Percentiles rank a stretch among this genome's conserved stretches.
These are phyloP conservation scores for Obelidium mucronatum DNA, from an alignment of 192 early-diverging fungal species.

Conservation along the genomic window DNA sequence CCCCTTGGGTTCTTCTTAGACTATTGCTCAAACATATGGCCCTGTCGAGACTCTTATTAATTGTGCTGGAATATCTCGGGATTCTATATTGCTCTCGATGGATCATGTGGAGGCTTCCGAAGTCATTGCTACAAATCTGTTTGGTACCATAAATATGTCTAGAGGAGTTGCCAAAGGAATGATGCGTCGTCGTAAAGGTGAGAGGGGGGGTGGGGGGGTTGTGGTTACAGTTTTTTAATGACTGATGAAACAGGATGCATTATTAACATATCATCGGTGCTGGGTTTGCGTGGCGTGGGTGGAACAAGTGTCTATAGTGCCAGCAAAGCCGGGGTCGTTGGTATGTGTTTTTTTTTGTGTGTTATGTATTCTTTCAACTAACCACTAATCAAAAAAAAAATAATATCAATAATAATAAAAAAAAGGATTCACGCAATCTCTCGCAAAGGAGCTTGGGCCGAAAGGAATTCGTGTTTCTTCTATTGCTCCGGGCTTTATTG, in stretches of 20 bases:
- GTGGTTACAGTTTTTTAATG: not conserved
- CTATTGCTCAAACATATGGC: conserved; percentile 23
- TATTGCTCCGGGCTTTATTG: conserved; percentile 88
- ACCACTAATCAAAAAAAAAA: not conserved
- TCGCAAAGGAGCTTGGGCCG: conserved; percentile 82
- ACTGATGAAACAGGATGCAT: conserved; percentile 60
- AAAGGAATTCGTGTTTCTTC: conserved; percentile 77
- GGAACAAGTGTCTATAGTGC: conserved; percentile 83
- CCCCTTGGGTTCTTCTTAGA: not conserved
- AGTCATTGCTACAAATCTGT: conserved; percentile 72
- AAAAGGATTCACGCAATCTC: conserved; percentile 80
- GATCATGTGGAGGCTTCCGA: conserved; percentile 51
- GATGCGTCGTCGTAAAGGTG: conserved; percentile 63
- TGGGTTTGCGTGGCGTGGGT: conserved; percentile 75
- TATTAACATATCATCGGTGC: conserved; percentile 85
- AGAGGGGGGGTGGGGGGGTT: conserved; percentile 3
- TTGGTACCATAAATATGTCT: conserved; percentile 72
- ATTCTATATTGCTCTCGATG: conserved; percentile 27
- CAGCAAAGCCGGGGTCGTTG: conserved; percentile 85
- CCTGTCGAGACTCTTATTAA: conserved; percentile 30
- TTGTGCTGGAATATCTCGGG: conserved; percentile 33
- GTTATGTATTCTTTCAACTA: not conserved
- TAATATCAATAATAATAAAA: not conserved
- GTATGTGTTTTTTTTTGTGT: conserved; percentile 46
- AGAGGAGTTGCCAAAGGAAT: conserved; percentile 63